Evolutionary conservation across 2,329 filamentous ascomycete genomes (phyloP).

Genomic region (Ophiostoma novo-ulmi): DNA sequence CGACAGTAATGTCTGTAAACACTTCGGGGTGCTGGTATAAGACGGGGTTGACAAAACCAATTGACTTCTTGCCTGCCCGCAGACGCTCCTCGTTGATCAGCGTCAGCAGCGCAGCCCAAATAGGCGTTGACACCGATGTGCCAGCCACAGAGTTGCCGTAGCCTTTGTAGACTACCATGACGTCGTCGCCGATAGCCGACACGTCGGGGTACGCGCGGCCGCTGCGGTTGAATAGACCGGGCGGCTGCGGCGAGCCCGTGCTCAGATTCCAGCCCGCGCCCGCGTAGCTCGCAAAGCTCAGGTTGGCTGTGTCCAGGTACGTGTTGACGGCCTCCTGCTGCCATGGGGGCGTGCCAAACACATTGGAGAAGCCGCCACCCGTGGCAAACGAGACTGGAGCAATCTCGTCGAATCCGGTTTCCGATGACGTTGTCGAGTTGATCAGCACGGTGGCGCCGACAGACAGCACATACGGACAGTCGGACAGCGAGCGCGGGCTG

Average conservation of each 20-base stretch:
- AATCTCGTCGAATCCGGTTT: background rate
- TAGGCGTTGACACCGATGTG: conserved; percentile 52
- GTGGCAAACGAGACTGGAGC: conserved; percentile 33
- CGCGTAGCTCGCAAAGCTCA: conserved; percentile 28
- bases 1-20: conserved; percentile 32
- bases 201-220: conserved; percentile 33
- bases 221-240: conserved; percentile 28
- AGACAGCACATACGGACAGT: conserved; percentile 47
- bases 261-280: conserved; percentile 25
- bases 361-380: conserved; percentile 45
- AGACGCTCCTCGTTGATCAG: conserved; percentile 59
- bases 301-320: conserved; percentile 36
- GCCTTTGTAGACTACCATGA: conserved; percentile 31
- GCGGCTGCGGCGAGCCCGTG: conserved; percentile 17
- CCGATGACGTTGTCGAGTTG: conserved; percentile 18
- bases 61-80: conserved; percentile 40
- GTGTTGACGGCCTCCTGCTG: conserved; percentile 38
- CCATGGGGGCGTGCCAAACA: conserved; percentile 42
- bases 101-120: conserved; percentile 53
- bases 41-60: conserved; percentile 37
- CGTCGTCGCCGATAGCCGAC: conserved; percentile 31
- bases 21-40: conserved; percentile 33
- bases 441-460: conserved; percentile 47
- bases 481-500: conserved; percentile 27
- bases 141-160: conserved; percentile 40